phyloP scores from a whole-genome alignment of 148 eudicot genomes.

The Chenopodium quinoa region DNA sequence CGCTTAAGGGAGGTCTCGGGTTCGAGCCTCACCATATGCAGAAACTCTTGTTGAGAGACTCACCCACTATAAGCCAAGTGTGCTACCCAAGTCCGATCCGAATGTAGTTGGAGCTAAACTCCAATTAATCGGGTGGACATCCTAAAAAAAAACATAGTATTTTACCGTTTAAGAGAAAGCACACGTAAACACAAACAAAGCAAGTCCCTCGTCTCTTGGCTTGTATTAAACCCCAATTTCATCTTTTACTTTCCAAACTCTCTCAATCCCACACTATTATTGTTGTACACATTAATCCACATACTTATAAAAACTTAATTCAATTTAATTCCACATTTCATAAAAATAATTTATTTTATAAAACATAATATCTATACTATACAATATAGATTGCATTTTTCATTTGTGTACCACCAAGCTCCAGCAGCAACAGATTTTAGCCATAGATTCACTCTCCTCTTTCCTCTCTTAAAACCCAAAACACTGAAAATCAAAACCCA shows the following conservation, averaged over 20 bases:
- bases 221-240: constrained; percentile 24
- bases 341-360: background rate
- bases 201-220: constrained; percentile 33
- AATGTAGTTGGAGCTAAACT: too few relatives aligned
- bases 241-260: background rate
- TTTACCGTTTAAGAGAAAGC: background rate
- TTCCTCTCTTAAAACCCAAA: background rate
- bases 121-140: too few relatives aligned
- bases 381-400: background rate
- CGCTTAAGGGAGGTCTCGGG: too few relatives aligned
- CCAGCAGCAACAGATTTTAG: constrained; percentile 1
- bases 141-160: too few relatives aligned
- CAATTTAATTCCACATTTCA: background rate
- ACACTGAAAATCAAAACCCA: background rate
- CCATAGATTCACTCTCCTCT: background rate
- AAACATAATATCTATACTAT: too few relatives aligned
- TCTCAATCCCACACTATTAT: background rate
- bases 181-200: constrained; percentile 37
- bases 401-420: constrained; percentile 22
- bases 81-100: too few relatives aligned
- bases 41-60: too few relatives aligned
- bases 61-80: too few relatives aligned
- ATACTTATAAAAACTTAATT: background rate
- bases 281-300: constrained; percentile 9
- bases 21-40: too few relatives aligned